These are phyloP conservation scores for Massarina eburnea DNA, from an alignment of 2,329 filamentous ascomycete species.

Conservation along the genomic window DNA sequence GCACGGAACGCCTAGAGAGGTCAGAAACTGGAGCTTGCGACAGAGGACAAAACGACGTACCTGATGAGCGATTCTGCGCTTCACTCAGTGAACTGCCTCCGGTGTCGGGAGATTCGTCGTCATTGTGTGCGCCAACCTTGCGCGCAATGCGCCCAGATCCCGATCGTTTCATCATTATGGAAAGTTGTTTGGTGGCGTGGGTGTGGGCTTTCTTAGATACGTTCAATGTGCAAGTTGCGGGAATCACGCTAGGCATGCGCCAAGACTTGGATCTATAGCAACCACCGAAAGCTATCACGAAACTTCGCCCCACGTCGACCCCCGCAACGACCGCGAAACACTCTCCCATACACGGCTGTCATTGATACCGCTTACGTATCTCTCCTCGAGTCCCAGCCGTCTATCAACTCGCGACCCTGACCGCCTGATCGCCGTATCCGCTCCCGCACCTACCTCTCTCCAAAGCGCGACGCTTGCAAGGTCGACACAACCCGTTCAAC, in stretches of 20 bases:
- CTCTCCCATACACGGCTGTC: no score
- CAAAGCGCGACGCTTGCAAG: background rate
- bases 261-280: background rate
- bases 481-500: conserved; percentile 42
- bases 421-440: no score
- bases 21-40: conserved; percentile 29
- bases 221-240: background rate
- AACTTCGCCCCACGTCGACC: conserved; percentile 6
- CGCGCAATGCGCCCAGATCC: conserved; percentile 68
- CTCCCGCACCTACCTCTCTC: background rate
- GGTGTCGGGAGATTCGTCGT: conserved; percentile 49
- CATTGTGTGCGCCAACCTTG: conserved; percentile 74
- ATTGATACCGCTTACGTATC: background rate
- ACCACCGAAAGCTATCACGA: conserved; percentile 7
- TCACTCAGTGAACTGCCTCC: conserved; percentile 33
- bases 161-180: conserved; percentile 55
- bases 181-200: background rate
- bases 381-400: background rate
- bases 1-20: conserved; percentile 43
- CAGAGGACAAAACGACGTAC: conserved; percentile 41
- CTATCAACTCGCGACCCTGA: no score
- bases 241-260: background rate
- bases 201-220: background rate
- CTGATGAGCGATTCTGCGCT: conserved; percentile 35
- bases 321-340: background rate